Percentiles rank a stretch among this genome's conserved stretches.
phyloP scores from a whole-genome alignment of 2,329 filamentous ascomycete species.

The Byssoonygena ceratinophila region DNA sequence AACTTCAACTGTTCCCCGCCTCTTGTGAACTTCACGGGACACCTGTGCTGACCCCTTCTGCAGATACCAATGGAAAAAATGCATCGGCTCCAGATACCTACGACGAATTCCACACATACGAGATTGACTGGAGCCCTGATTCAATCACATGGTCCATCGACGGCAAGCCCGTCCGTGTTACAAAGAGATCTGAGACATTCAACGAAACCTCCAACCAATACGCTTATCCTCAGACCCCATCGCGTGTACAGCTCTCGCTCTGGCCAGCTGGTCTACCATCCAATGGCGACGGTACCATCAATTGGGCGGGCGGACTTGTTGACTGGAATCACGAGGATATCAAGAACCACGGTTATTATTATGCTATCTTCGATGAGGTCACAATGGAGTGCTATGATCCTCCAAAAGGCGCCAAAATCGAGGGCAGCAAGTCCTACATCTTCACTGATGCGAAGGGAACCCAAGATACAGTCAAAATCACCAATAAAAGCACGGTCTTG shows the following conservation, averaged over 20 bases:
- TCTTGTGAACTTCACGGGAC: neutral
- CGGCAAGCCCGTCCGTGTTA: slow-evolving; percentile 61
- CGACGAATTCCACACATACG: slow-evolving; percentile 73
- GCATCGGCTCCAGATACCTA: slow-evolving; percentile 60
- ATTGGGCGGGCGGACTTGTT: slow-evolving; percentile 84
- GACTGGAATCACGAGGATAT: slow-evolving; percentile 78
- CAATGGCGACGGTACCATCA: slow-evolving; percentile 74
- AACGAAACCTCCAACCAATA: slow-evolving; percentile 73
- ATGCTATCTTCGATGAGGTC: slow-evolving; percentile 65
- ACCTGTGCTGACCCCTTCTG: neutral
- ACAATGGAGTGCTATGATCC: slow-evolving; percentile 80
- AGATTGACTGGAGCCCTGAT: slow-evolving; percentile 86
- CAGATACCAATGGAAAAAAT: slow-evolving; percentile 67
- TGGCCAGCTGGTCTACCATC: slow-evolving; percentile 79
- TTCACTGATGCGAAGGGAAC: slow-evolving; percentile 56
- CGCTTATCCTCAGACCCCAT: slow-evolving; percentile 80
- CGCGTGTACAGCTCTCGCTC: slow-evolving; percentile 83
- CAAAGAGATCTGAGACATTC: slow-evolving; percentile 71
- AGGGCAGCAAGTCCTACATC: slow-evolving; percentile 58
- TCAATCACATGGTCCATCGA: slow-evolving; percentile 78
- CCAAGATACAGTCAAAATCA: slow-evolving; percentile 67
- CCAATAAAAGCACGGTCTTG: slow-evolving; percentile 63
- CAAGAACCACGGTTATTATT: slow-evolving; percentile 77
- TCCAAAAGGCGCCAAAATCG: slow-evolving; percentile 55
- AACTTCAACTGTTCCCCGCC: neutral